phyloP scores from a whole-genome alignment of 495 filamentous ascomycete genomes.

The Pseudoneurospora amorphoporcata region DNA sequence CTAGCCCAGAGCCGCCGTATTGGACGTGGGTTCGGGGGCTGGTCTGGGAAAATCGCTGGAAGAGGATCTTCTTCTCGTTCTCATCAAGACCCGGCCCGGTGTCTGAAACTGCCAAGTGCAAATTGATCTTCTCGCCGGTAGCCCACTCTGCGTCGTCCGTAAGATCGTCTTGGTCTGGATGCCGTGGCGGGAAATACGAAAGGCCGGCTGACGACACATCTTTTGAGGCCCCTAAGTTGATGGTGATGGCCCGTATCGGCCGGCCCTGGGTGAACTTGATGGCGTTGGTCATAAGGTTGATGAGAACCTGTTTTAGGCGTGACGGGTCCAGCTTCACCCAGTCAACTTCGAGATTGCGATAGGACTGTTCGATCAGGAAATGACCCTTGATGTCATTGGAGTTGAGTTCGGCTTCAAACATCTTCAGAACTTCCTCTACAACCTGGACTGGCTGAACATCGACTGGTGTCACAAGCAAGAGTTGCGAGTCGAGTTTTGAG shows the following conservation, averaged over 20 bases:
- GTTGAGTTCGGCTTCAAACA: slow-evolving; percentile 72
- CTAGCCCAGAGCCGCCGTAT: slow-evolving; percentile 76
- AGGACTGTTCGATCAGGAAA: slow-evolving; percentile 56
- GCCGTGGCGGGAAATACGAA: slow-evolving; percentile 46
- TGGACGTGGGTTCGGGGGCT: slow-evolving; percentile 64
- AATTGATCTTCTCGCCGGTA: slow-evolving; percentile 52
- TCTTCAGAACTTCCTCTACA: slow-evolving; percentile 59
- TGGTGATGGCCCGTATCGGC: slow-evolving; percentile 50
- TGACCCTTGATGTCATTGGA: slow-evolving; percentile 62
- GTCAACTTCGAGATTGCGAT: slow-evolving; percentile 49
- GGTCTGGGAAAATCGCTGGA: slow-evolving; percentile 74
- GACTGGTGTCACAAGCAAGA: slow-evolving; percentile 65
- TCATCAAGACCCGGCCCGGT: slow-evolving; percentile 67
- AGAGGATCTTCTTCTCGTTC: slow-evolving; percentile 63
- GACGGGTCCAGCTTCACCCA: slow-evolving; percentile 76
- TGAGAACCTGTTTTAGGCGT: slow-evolving; percentile 65
- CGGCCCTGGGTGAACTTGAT: slow-evolving; percentile 67
- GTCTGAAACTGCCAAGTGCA: slow-evolving; percentile 69
- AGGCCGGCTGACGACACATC: slow-evolving; percentile 38
- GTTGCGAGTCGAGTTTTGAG: slow-evolving; percentile 75
- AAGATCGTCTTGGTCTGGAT: slow-evolving; percentile 35
- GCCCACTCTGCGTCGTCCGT: slow-evolving; percentile 58
- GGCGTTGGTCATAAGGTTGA: slow-evolving; percentile 70
- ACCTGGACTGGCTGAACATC: slow-evolving; percentile 60
- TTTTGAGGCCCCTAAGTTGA: slow-evolving; percentile 58